phyloP scores from a whole-genome alignment of 208 protist genomes.

The Crithidia acanthocephali region DNA sequence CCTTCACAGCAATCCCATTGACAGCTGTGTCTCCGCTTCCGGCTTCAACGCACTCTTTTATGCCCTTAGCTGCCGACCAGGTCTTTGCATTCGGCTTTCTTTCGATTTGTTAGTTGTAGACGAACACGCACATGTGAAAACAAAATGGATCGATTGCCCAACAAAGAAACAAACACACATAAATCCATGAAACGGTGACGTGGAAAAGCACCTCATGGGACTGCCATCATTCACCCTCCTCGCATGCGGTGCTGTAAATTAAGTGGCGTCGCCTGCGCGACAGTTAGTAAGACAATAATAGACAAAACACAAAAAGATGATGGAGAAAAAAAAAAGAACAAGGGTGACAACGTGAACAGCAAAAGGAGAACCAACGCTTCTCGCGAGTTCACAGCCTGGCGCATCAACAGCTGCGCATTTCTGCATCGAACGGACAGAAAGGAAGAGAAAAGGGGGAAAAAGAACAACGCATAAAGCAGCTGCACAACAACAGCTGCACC shows the following conservation, averaged over 20 bases:
- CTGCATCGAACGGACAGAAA: neutral
- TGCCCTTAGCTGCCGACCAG: too few species aligned
- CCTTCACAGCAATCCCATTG: too few species aligned
- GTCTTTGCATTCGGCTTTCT: too few species aligned
- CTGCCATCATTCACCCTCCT: too few species aligned
- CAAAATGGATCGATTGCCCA: neutral
- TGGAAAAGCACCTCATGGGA: too few species aligned
- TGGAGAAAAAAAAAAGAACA: neutral
- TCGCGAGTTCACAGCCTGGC: too few species aligned
- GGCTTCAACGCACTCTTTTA: too few species aligned
- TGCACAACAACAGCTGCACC: too few species aligned
- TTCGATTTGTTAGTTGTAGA: neutral
- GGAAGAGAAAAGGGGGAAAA: neutral
- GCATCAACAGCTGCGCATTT: neutral
- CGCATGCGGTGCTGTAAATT: neutral
- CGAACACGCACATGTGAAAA: neutral
- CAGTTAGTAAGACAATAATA: neutral
- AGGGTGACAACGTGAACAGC: neutral
- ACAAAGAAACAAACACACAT: neutral
- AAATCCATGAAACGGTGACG: neutral
- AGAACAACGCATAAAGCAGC: neutral
- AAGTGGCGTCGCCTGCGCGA: neutral
- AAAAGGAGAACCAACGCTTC: neutral
- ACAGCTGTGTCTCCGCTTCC: too few species aligned
- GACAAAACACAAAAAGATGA: constrained; percentile 5